Conservation (phyloP, 768 basidiomycete species). For the Phylloporus sp. region DNA sequence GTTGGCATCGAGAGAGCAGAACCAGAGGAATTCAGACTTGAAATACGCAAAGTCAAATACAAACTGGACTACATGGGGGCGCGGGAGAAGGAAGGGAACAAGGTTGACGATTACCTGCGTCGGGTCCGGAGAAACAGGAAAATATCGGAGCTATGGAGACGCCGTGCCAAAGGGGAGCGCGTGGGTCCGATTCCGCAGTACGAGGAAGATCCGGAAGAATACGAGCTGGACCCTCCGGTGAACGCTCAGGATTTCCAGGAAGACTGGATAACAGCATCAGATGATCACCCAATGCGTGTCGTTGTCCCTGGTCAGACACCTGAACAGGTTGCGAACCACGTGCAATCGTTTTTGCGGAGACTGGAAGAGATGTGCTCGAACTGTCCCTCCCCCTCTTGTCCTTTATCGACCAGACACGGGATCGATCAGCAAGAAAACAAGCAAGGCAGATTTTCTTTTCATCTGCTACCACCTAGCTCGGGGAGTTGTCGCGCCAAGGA, state of each 20-base stretch:
- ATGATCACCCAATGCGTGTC: slow-evolving; percentile 31
- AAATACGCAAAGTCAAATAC: slow-evolving; percentile 54
- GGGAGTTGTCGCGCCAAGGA: slow-evolving; percentile 3
- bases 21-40: slow-evolving; percentile 40
- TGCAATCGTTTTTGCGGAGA: slow-evolving; percentile 18
- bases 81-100: slow-evolving; percentile 32
- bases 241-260: slow-evolving; percentile 30
- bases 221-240: slow-evolving; percentile 30
- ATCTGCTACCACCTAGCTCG: background rate
- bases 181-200: slow-evolving; percentile 29
- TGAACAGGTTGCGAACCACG: slow-evolving; percentile 18
- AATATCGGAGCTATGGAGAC: slow-evolving; percentile 23
- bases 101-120: slow-evolving; percentile 27
- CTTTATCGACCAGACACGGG: slow-evolving; percentile 1
- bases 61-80: slow-evolving; percentile 44
- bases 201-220: slow-evolving; percentile 30
- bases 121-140: slow-evolving; percentile 28
- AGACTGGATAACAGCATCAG: slow-evolving; percentile 34
- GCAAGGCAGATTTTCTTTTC: background rate
- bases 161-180: slow-evolving; percentile 26
- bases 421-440: slow-evolving; percentile 1
- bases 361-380: slow-evolving; percentile 15
- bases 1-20: slow-evolving; percentile 35
- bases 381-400: background rate
- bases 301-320: slow-evolving; percentile 35